Evolutionary conservation across 2,329 filamentous ascomycete genomes (phyloP), one percentile per base, ranked within the genome.

Genomic region (Daldinia sp.): DNA sequence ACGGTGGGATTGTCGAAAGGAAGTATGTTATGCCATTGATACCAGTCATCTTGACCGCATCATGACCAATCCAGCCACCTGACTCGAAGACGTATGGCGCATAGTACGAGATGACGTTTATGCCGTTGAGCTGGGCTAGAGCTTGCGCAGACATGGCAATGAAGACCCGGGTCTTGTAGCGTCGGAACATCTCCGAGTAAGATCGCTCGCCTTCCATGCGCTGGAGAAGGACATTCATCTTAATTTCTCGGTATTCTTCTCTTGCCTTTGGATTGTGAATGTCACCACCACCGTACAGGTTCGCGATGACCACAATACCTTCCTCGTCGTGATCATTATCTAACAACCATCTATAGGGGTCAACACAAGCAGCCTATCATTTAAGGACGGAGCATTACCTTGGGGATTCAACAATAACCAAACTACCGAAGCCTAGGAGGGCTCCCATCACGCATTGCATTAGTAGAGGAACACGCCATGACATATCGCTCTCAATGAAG

Each of bases 21-120:
- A 98, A 87, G 79, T 98, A 99, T 1, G 93, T 94, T 71, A 89
- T 90, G 63, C 90, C 93, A 82, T 98, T 99, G 80, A 98, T 93
- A 63, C 96, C 96, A 6, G 96, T 97, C 96, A 98, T 98, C 68
- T 98, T 87, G 71, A 98, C 92, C 4, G 96, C 96, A 66, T 93
- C 87, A 73, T 95, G 93, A 30, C 95, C 96, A 62, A 89, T 82
- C 96, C 95, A 98, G n/a, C 96, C 95, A 41, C 96, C 96, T 67
- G 94, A 94, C 81, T 98, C 94, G 76, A 99, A 98, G 15, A 98
- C 95, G 63, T 97, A 89, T 0, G 96, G 96, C 0, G 96, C 96
- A 78, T 99, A 99, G 85, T 98, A 99, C 1, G 95, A 98, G 71
- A 99, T 99, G 78, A 99, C 96, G 81, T 99, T 99, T 84, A 99